Conservation (phyloP, 129 eudicot genomes). For the Tagetes patula region DNA sequence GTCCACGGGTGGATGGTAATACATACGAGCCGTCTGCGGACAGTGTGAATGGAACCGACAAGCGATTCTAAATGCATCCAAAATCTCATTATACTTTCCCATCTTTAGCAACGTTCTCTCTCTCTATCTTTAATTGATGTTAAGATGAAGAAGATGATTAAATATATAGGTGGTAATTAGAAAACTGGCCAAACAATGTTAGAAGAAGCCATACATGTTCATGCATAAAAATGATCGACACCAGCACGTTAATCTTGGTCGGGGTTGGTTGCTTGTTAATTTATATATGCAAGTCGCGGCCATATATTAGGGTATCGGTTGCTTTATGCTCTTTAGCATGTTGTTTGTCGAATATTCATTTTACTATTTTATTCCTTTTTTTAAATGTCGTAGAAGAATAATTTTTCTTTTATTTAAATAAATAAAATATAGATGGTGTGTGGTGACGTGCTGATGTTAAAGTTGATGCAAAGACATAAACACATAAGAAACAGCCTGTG, state of each 20-base stretch:
- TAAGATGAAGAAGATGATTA: not conserved
- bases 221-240: not conserved
- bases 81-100: conserved; percentile 65
- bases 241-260: not conserved
- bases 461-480: too few relatives aligned
- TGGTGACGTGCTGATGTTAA: too few relatives aligned
- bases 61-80: conserved; percentile 72
- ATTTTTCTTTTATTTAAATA: not conserved
- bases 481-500: too few relatives aligned
- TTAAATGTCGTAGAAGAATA: not conserved
- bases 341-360: not conserved
- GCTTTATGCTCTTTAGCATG: not conserved
- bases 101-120: conserved; percentile 21
- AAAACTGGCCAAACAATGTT: conserved; percentile 36
- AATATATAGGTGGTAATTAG: not conserved
- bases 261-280: not conserved
- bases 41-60: conserved; percentile 82
- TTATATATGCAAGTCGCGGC: not conserved
- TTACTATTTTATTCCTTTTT: not conserved
- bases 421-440: too few relatives aligned
- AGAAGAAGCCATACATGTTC: conserved; percentile 41
- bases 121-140: not conserved
- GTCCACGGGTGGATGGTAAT: conserved; percentile 80
- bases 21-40: conserved; percentile 90
- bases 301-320: not conserved